A percentile compares a stretch with the other conserved stretches of the same genome.
These are phyloP conservation scores for Neostapfia colusana DNA, from an alignment of 176 grass and related monocot genomes.

Conservation along the genomic window DNA sequence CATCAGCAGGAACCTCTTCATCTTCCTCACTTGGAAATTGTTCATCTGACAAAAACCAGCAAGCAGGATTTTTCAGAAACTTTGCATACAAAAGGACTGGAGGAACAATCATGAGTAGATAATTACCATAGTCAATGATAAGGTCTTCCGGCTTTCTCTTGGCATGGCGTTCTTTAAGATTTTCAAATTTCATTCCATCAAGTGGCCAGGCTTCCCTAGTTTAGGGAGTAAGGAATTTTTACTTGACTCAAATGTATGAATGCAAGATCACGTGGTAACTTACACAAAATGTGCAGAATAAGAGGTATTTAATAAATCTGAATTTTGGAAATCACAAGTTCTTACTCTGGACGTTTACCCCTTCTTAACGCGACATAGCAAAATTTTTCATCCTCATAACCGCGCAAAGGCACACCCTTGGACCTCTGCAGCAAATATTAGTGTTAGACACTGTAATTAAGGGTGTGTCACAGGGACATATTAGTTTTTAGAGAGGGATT, in stretches of 20 bases:
- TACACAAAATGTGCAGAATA: conserved; percentile 20
- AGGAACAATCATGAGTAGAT: conserved; percentile 24
- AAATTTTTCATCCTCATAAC: conserved; percentile 98
- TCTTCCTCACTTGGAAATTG: conserved; percentile 68
- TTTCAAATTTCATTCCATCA: conserved; percentile 90
- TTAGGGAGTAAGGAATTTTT: conserved; percentile 22
- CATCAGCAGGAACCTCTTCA: conserved; percentile 45
- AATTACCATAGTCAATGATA: conserved; percentile 86
- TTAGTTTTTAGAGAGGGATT: no score
- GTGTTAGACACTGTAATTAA: no score
- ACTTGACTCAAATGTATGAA: conserved; percentile 7
- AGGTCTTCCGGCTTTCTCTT: conserved; percentile 86
- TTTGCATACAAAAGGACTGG: background rate
- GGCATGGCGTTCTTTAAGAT: conserved; percentile 75
- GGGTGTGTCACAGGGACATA: no score
- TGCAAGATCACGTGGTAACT: background rate
- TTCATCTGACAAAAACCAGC: conserved; percentile 52
- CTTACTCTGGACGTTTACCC: conserved; percentile 89
- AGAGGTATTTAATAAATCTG: conserved; percentile 20
- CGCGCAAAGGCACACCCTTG: conserved; percentile 78
- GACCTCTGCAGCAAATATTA: conserved; percentile 68
- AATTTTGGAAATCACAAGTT: conserved; percentile 37
- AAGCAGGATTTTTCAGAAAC: conserved; percentile 28
- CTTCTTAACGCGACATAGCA: conserved; percentile 93
- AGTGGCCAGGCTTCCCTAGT: conserved; percentile 87